These are phyloP conservation scores for Chaetomium sp. DNA, from an alignment of 2,329 filamentous ascomycete genomes.

Conservation along the genomic window DNA sequence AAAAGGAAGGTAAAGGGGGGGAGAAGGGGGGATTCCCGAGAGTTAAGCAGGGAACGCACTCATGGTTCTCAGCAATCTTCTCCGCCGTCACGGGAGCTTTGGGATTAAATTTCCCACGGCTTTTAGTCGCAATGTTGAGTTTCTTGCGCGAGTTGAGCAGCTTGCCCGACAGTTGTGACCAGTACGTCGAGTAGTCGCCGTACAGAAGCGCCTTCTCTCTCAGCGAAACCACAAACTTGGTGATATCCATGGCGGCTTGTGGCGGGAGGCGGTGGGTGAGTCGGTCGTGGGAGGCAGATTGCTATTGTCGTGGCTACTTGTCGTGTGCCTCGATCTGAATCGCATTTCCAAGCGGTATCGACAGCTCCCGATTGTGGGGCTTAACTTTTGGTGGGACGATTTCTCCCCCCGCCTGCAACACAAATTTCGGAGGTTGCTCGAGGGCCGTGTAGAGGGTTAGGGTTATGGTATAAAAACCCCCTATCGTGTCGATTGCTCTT, in stretches of 20 bases:
- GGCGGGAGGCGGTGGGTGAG: neutral
- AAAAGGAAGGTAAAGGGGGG: neutral
- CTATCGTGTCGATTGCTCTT: neutral
- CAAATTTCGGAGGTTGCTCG: neutral
- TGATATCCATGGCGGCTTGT: conserved; percentile 69
- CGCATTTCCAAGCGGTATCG: too few relatives aligned
- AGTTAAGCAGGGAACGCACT: conserved; percentile 46
- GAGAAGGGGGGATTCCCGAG: neutral
- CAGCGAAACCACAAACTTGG: conserved; percentile 70
- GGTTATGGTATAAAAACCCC: neutral
- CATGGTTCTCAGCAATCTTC: conserved; percentile 66
- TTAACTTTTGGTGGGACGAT: neutral
- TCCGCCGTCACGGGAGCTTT: conserved; percentile 66
- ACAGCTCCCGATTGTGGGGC: conserved; percentile 9
- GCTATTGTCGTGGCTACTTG: neutral
- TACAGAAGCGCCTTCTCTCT: conserved; percentile 79
- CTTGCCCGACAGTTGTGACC: conserved; percentile 69
- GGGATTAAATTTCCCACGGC: conserved; percentile 75
- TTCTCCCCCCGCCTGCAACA: neutral
- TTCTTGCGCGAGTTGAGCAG: conserved; percentile 79
- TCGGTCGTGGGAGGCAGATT: neutral
- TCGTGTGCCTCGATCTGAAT: conserved; percentile 4
- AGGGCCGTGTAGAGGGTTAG: neutral
- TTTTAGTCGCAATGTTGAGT: conserved; percentile 75
- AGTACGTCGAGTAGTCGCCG: conserved; percentile 83